Conservation (phyloP, 2,329 filamentous ascomycete species). For the Neonectria punicea region DNA sequence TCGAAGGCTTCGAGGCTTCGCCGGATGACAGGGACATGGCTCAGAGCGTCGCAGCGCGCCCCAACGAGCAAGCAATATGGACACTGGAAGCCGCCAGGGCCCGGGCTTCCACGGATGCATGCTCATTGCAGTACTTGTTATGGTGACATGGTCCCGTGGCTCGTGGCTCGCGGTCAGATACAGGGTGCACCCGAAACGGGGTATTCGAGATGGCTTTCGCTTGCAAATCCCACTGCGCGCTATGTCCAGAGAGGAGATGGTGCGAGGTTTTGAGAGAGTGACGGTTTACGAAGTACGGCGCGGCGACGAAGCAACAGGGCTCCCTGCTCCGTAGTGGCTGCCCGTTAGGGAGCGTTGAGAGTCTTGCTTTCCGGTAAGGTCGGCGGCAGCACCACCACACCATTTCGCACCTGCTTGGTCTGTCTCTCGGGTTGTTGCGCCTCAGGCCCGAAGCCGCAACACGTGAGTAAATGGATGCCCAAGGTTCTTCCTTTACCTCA, state of each 20-base stretch:
- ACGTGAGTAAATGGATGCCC: not conserved
- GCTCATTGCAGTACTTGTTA: not conserved
- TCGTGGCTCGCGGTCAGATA: slow-evolving; percentile 32
- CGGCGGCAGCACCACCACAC: slow-evolving; percentile 3
- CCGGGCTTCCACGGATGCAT: not conserved
- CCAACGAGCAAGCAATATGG: not conserved
- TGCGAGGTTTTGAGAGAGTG: slow-evolving; percentile 14
- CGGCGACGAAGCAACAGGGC: slow-evolving; percentile 2
- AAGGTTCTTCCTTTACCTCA: no score
- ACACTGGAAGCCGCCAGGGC: not conserved
- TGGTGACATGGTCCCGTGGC: slow-evolving; percentile 20
- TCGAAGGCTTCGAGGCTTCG: not conserved
- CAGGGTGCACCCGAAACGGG: slow-evolving; percentile 21
- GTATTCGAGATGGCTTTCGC: slow-evolving; percentile 9
- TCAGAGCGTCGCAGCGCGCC: not conserved
- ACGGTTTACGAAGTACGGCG: slow-evolving; percentile 11
- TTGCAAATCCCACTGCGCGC: slow-evolving; percentile 13
- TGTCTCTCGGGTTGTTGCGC: not conserved
- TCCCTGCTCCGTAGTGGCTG: slow-evolving; percentile 18
- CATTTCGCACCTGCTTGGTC: not conserved
- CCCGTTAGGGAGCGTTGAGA: slow-evolving; percentile 4
- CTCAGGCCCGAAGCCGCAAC: not conserved
- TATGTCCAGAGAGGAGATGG: slow-evolving; percentile 16
- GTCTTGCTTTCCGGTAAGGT: slow-evolving; percentile 18
- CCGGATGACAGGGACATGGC: slow-evolving; percentile 22